These are phyloP conservation scores for Phaffomyces opuntiae DNA, from an alignment of 805 yeast species.

Conservation along the genomic window DNA sequence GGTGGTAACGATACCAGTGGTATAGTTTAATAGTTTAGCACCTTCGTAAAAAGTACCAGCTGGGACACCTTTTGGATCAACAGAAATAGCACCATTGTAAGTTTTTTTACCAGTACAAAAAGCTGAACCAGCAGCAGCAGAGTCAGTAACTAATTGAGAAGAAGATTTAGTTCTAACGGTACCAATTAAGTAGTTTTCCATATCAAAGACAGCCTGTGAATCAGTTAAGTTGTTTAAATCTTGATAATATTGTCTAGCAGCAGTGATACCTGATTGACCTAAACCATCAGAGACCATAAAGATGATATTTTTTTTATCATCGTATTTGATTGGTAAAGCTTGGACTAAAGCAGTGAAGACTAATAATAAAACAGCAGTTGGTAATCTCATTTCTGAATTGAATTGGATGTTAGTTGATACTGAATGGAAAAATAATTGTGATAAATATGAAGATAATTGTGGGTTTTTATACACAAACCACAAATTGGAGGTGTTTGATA, in stretches of 20 bases:
- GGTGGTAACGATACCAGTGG: conserved; percentile 86
- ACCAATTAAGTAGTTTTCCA: conserved; percentile 72
- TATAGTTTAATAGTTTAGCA: conserved; percentile 69
- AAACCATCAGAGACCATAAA: conserved; percentile 90
- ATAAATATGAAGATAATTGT: not conserved
- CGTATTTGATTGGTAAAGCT: conserved; percentile 21
- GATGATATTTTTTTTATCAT: conserved; percentile 61
- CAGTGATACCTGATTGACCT: conserved; percentile 80
- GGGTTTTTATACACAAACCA: not conserved
- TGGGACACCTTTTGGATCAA: conserved; percentile 55
- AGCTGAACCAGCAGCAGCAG: conserved; percentile 96
- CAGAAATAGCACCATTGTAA: conserved; percentile 92
- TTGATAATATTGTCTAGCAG: conserved; percentile 72
- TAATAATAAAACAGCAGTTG: conserved; percentile 16
- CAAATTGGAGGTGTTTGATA: too few species aligned
- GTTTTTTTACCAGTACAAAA: conserved; percentile 76
- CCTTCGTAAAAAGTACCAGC: conserved; percentile 87
- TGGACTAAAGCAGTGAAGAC: conserved; percentile 18
- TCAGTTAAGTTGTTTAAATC: conserved; percentile 40
- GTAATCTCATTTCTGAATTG: conserved; percentile 14
- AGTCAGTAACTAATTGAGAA: conserved; percentile 74
- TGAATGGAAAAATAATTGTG: not conserved
- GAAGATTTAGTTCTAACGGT: conserved; percentile 79
- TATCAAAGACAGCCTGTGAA: conserved; percentile 43
- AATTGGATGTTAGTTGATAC: too few species aligned